Conservation (phyloP, 2,329 filamentous ascomycete species). For the Karstenula rhodostoma region DNA sequence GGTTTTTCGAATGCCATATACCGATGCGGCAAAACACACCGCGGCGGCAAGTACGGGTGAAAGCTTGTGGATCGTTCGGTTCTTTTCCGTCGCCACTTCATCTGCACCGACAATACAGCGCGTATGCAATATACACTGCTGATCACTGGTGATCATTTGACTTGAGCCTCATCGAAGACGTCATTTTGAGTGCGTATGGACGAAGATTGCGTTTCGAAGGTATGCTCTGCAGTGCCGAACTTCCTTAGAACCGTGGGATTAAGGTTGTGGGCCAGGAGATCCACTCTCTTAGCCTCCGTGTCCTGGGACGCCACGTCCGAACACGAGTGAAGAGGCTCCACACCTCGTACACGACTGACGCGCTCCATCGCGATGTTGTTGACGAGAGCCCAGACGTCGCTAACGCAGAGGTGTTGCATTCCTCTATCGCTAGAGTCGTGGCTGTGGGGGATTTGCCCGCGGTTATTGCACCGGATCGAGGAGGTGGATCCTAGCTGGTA, state of each 20-base stretch:
- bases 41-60: not conserved
- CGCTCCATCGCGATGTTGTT: not conserved
- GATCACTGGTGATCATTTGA: not conserved
- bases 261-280: constrained; percentile 12
- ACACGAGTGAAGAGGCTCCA: constrained; percentile 2
- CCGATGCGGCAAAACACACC: not conserved
- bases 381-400: not conserved
- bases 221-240: constrained; percentile 25
- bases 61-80: not conserved
- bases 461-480: not conserved
- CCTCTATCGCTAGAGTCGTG: not conserved
- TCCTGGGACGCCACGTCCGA: constrained; percentile 17
- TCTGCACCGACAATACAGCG: not conserved
- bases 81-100: not conserved
- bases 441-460: not conserved
- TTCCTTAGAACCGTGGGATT: constrained; percentile 25
- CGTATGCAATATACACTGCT: not conserved
- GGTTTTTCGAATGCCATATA: not conserved
- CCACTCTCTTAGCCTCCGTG: constrained; percentile 14
- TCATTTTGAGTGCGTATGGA: constrained; percentile 22
- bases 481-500: not conserved
- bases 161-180: constrained; percentile 9
- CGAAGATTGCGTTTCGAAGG: constrained; percentile 13
- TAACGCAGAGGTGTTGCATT: not conserved
- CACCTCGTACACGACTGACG: not conserved